Conservation (phyloP, 345 rosid species). For the Salix caprea region DNA sequence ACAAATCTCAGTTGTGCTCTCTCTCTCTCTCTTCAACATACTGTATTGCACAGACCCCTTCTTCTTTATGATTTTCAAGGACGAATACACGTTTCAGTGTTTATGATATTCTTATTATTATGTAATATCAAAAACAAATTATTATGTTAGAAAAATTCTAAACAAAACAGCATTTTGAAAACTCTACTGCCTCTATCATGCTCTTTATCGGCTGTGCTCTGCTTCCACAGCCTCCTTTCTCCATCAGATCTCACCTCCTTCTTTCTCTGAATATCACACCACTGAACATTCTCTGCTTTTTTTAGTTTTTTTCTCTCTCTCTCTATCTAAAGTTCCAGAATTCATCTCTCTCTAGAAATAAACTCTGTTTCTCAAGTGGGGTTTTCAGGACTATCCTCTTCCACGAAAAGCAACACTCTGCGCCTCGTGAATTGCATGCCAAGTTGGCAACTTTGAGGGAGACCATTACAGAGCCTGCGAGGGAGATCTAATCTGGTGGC, state of each 20-base stretch:
- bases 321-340: conserved; percentile 1
- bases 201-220: conserved; percentile 42
- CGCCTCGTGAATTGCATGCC: conserved; percentile 44
- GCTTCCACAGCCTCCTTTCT: conserved; percentile 24
- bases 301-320: neutral
- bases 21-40: too few species aligned
- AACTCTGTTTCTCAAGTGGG: conserved; percentile 8
- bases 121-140: too few species aligned
- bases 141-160: too few species aligned
- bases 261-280: neutral
- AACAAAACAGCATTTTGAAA: too few species aligned
- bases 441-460: conserved; percentile 38
- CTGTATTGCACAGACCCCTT: too few species aligned
- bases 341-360: neutral
- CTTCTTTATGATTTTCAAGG: too few species aligned
- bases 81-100: too few species aligned
- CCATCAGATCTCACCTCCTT: conserved; percentile 36
- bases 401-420: conserved; percentile 38
- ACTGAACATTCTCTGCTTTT: conserved; percentile 13
- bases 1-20: conserved; percentile 11
- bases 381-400: conserved; percentile 33
- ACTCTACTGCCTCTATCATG: neutral
- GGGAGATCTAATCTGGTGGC: conserved; percentile 34
- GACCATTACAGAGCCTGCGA: conserved; percentile 1
- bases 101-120: too few species aligned